Percentiles rank a stretch among this genome's conserved stretches.
Evolutionary conservation across 1,139 yeast genomes (phyloP).

Genomic region (Arxiozyma slooffiae): DNA sequence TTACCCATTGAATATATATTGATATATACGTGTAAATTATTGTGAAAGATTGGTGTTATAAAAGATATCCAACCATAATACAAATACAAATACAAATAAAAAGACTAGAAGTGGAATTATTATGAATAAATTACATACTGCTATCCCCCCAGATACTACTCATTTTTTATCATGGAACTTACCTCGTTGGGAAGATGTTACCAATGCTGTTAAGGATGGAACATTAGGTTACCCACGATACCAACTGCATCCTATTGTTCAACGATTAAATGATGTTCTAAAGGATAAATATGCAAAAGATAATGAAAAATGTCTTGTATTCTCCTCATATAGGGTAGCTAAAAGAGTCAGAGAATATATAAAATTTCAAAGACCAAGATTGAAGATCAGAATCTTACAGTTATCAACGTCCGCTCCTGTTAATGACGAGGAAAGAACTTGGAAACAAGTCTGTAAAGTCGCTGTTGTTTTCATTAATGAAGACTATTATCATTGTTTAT

Average conservation of each 20-base stretch:
- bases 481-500: constrained; percentile 49
- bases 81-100: background rate
- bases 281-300: constrained; percentile 60
- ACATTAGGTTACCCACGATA: constrained; percentile 38
- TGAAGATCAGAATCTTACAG: constrained; percentile 61
- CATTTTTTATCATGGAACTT: constrained; percentile 2
- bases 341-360: constrained; percentile 78
- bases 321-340: constrained; percentile 71
- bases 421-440: constrained; percentile 47
- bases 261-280: constrained; percentile 44
- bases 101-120: background rate
- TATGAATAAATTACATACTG: background rate
- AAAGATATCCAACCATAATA: too few relatives aligned
- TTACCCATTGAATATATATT: too few relatives aligned
- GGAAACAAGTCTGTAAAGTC: constrained; percentile 54
- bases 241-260: constrained; percentile 43
- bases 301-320: constrained; percentile 51
- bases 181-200: constrained; percentile 4
- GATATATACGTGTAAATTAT: background rate
- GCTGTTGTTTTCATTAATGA: constrained; percentile 63
- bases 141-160: background rate
- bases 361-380: constrained; percentile 29
- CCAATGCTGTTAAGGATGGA: background rate
- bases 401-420: constrained; percentile 64
- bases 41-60: too few relatives aligned